phyloP scores from a whole-genome alignment of 2,329 filamentous ascomycete species.

The Aspergillus fumigatiaffinis region DNA sequence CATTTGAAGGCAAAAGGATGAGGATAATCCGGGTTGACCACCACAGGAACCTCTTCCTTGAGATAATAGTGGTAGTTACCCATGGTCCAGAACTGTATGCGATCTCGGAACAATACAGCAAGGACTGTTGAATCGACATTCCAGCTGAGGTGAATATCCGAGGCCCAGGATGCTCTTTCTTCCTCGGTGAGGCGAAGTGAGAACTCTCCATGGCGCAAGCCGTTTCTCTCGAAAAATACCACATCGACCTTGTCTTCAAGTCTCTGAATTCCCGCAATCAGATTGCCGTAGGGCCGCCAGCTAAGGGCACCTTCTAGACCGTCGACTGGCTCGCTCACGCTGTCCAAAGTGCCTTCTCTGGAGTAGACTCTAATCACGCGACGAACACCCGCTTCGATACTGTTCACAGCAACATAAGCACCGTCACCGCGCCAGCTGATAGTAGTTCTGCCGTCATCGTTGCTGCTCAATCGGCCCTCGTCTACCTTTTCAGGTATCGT shows the following conservation, averaged over 20 bases:
- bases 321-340: conserved; percentile 91
- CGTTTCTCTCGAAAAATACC: conserved; percentile 95
- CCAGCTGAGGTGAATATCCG: conserved; percentile 70
- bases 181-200: conserved; percentile 65
- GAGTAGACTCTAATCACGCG: conserved; percentile 87
- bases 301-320: conserved; percentile 81
- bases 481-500: conserved; percentile 93
- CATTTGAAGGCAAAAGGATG: conserved; percentile 49
- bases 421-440: conserved; percentile 96
- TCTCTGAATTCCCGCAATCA: conserved; percentile 82
- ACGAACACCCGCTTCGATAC: conserved; percentile 63
- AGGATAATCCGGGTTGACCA: conserved; percentile 20
- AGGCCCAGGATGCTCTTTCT: conserved; percentile 52
- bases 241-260: conserved; percentile 68
- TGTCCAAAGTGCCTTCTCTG: conserved; percentile 83
- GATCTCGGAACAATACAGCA: conserved; percentile 69
- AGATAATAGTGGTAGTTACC: conserved; percentile 98
- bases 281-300: conserved; percentile 86
- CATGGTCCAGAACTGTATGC: conserved; percentile 92
- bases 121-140: conserved; percentile 89
- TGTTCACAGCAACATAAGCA: conserved; percentile 82
- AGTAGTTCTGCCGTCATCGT: conserved; percentile 67
- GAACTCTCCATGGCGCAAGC: conserved; percentile 94
- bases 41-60: conserved; percentile 73
- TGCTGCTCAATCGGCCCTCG: conserved; percentile 67